These are phyloP conservation scores for Leucocoprinus leucothites DNA, from an alignment of 768 basidiomycete genomes.

Conservation along the genomic window DNA sequence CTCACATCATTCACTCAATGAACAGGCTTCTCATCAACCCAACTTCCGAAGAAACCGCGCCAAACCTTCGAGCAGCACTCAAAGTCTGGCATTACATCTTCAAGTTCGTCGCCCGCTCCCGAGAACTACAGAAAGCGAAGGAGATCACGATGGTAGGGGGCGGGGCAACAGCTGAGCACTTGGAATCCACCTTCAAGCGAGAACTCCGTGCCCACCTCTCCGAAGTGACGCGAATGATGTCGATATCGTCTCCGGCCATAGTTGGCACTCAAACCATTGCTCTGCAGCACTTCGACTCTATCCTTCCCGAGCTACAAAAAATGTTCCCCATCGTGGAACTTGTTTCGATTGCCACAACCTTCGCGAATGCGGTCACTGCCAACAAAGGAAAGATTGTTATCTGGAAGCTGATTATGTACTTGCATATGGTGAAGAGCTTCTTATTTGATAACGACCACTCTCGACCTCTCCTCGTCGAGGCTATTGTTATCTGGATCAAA, in stretches of 20 bases:
- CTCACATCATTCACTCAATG: slow-evolving; percentile 86
- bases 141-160: slow-evolving; percentile 70
- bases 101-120: slow-evolving; percentile 88
- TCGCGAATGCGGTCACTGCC: slow-evolving; percentile 77
- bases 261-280: slow-evolving; percentile 96
- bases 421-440: slow-evolving; percentile 87
- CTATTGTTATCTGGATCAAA: slow-evolving; percentile 91
- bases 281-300: slow-evolving; percentile 88
- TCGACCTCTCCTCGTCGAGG: slow-evolving; percentile 78
- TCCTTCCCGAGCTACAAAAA: slow-evolving; percentile 82
- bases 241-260: slow-evolving; percentile 69
- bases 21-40: slow-evolving; percentile 76
- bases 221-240: slow-evolving; percentile 90
- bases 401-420: slow-evolving; percentile 92
- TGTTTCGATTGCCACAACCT: slow-evolving; percentile 81
- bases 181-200: slow-evolving; percentile 81
- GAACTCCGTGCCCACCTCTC: slow-evolving; percentile 75
- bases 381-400: slow-evolving; percentile 86
- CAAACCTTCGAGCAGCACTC: slow-evolving; percentile 79
- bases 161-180: slow-evolving; percentile 80
- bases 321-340: slow-evolving; percentile 82
- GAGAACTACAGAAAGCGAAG: slow-evolving; percentile 82
- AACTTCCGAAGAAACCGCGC: slow-evolving; percentile 66
- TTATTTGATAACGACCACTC: slow-evolving; percentile 82
- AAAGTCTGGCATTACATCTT: slow-evolving; percentile 98